phyloP scores from a whole-genome alignment of 164 flowering plant species.

The Cinnamomum chago region DNA sequence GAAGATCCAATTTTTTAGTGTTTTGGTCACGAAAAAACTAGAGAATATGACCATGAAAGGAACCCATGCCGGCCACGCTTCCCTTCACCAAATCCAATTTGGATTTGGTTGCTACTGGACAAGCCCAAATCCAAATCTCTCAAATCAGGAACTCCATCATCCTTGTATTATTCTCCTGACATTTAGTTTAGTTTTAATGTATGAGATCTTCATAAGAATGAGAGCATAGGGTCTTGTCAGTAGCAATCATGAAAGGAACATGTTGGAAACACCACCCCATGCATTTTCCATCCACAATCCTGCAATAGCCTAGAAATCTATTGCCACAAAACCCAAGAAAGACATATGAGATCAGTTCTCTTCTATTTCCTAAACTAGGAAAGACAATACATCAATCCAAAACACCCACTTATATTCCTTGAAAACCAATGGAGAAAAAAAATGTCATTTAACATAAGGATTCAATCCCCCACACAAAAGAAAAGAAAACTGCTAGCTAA shows the following conservation, averaged over 20 bases:
- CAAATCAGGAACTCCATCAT: neutral
- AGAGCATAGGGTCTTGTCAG: neutral
- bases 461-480: neutral
- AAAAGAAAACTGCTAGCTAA: neutral
- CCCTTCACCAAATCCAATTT: slow-evolving; percentile 3
- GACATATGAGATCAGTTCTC: neutral
- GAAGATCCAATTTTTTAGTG: no score
- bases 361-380: slow-evolving; percentile 5
- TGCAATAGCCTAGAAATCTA: slow-evolving; percentile 5
- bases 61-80: slow-evolving; percentile 5
- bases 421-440: neutral
- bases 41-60: neutral
- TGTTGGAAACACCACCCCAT: slow-evolving; percentile 10
- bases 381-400: neutral
- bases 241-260: slow-evolving; percentile 12
- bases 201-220: slow-evolving; percentile 3
- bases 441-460: neutral
- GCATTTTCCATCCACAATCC: slow-evolving; percentile 3
- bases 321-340: slow-evolving; percentile 1
- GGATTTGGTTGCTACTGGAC: neutral
- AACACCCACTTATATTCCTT: neutral
- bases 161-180: slow-evolving; percentile 3
- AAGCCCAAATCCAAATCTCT: neutral
- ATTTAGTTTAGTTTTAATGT: neutral
- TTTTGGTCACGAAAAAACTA: neutral